Evolutionary conservation across 176 grass and related monocot genomes (phyloP).

Genomic region (Triticum monococcum): DNA sequence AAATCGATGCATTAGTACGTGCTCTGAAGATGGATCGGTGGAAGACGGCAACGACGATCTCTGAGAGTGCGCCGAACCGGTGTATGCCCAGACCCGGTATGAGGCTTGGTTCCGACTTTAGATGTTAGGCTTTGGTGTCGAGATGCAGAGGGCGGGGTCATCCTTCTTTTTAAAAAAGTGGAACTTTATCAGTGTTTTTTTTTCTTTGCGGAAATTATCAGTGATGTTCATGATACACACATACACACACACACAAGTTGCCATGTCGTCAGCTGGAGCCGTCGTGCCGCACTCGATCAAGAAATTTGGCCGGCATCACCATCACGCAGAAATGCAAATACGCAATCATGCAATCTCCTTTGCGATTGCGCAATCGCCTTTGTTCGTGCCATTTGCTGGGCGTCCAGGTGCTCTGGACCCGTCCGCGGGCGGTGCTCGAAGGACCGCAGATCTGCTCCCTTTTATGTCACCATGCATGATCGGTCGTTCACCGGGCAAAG

Average conservation of each 20-base stretch:
- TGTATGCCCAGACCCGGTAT: too few relatives aligned
- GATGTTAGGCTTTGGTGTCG: too few relatives aligned
- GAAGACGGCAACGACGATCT: too few relatives aligned
- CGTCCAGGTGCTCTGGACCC: background rate
- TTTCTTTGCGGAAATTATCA: too few relatives aligned
- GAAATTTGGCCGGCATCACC: background rate
- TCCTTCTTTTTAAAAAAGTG: background rate
- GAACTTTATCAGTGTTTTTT: background rate
- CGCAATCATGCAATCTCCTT: background rate
- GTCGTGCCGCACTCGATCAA: background rate
- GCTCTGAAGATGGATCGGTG: too few relatives aligned
- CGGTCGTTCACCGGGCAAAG: background rate
- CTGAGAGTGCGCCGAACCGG: too few relatives aligned
- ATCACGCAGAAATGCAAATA: background rate
- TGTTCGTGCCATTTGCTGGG: background rate
- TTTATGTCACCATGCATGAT: slow-evolving; percentile 2
- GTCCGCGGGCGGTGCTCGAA: background rate
- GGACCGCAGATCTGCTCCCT: background rate
- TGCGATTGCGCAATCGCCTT: background rate
- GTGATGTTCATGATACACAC: background rate
- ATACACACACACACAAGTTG: background rate
- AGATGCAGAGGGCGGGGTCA: too few relatives aligned
- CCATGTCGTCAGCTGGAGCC: background rate
- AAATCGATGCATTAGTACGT: too few relatives aligned
- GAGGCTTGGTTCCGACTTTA: too few relatives aligned